Evolutionary conservation across 192 early-diverging fungal genomes (phyloP), one percentile per base, ranked within the genome.

Genomic region (Coemansia sp.): DNA sequence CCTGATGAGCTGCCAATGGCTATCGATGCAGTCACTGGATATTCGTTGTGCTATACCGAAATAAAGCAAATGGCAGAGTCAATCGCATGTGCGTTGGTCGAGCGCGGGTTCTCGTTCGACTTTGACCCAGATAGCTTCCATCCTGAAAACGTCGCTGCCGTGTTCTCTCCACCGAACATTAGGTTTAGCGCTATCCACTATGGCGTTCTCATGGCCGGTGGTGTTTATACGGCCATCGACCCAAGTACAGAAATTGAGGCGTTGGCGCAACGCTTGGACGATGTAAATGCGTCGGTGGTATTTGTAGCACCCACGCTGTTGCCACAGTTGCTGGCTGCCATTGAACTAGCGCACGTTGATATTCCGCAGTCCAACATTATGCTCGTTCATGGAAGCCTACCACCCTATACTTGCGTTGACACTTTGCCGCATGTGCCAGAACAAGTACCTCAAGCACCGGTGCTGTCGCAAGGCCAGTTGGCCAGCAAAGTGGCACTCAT

Each of bases 181-280:
- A 19, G 50, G 39, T 56, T 68, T 20, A 62, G 55, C 43, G 16
- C 65, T 13, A 56, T 74, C 0, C 61, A 80, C 47, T 66, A 63
- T 19, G 77, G 72, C 20, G 57, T 57, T 2, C 26, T 80, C 37
- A 60, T 80, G 54, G 72, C 69, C 19, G 77, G 65, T 23, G 72
- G 77, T 22, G 59, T 59, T 2, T 64, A 65, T 23, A 54, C 63
- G 3, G 41, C 59, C 4, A 18, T 80, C 14, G 48, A 67, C 23
- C 71, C 77, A 0, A 20, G 22, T 11, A 26, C 52, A 32, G 14
- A 14, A 8, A 22, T 54, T 1, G 11, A 7, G 16, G 57, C 49
- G 23, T 48, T 74, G 18, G 61, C 57, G 2, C 16, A 55, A 23
- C 52, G 56, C 16, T 61, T 80, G 1, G n/a, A 14, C 6, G 67